Percentiles rank a stretch among this genome's conserved stretches.
phyloP scores from a whole-genome alignment of 345 rosid species.

The Adansonia digitata region DNA sequence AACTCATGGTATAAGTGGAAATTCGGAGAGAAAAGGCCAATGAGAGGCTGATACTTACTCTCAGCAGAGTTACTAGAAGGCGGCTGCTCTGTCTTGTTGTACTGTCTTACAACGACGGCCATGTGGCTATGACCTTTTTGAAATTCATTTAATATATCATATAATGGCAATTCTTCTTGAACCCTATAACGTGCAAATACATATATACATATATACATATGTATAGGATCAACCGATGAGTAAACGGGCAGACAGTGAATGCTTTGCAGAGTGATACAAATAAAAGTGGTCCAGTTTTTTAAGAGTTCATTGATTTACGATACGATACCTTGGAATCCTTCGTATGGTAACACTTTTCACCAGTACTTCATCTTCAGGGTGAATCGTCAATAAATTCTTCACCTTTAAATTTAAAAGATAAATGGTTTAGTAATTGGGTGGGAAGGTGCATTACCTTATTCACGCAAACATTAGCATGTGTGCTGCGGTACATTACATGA shows the following conservation, averaged over 20 bases:
- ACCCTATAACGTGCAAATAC: slow-evolving; percentile 41
- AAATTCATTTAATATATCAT: slow-evolving; percentile 95
- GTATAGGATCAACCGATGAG: neutral
- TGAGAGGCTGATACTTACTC: slow-evolving; percentile 25
- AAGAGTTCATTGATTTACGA: neutral
- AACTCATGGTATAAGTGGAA: too few species aligned
- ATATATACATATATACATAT: neutral
- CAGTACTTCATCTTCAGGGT: slow-evolving; percentile 76
- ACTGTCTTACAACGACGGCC: slow-evolving; percentile 80
- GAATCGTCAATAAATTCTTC: slow-evolving; percentile 77
- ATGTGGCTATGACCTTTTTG: slow-evolving; percentile 99
- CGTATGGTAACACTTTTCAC: slow-evolving; percentile 84
- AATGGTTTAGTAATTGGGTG: too few species aligned
- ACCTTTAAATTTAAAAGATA: slow-evolving; percentile 37
- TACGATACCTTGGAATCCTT: slow-evolving; percentile 75
- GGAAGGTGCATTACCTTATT: neutral
- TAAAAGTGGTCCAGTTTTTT: neutral
- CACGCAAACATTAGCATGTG: neutral
- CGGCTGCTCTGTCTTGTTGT: slow-evolving; percentile 30
- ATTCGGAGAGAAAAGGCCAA: neutral
- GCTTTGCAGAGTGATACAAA: neutral
- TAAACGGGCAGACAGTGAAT: neutral
- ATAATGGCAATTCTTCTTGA: slow-evolving; percentile 73
- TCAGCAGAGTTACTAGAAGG: slow-evolving; percentile 16
- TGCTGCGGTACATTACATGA: neutral